Base-by-base conservation (phyloP, 306 rosid species). In the Malus fusca region DNA sequence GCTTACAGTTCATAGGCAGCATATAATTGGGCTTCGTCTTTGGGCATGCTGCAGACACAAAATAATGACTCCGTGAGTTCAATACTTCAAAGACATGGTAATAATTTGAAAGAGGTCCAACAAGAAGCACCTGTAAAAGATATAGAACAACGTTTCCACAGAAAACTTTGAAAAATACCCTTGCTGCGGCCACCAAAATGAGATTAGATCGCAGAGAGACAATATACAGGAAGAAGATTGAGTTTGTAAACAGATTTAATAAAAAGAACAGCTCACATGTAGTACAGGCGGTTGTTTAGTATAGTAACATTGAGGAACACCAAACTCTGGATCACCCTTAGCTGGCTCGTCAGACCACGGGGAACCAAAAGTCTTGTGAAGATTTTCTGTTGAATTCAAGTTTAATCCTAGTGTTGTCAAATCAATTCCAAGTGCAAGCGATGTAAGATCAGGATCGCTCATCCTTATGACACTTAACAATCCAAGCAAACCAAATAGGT, bases 341-440 rank as follows among this genome's bases (percentile, higher is more conserved):
- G 91, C 92, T 11, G 99, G 92, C 84, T 89, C 99, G 35, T 96
- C 98, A 64, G 97, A 90, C 99, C 99, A 96, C 23, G 99, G 99
- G 69, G 99, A 96, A 60, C 91, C 93, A 85, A 96, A 96, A 78
- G 92, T 96, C 85, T 92, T 92, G 82, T 96, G 97, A 77, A 96
- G 97, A 84, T 92, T 92, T 73, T 96, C 99, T 11, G 96, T 72
- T 68, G 99, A 90, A 84, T 96, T 96, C 90, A 96, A 87, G 86
- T 92, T 89, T 63, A 96, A 88, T 37, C 99, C 99, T 18, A 96
- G 91, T 10, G 93, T 92, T 19, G 99, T 92, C 76, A 96, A 87
- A 79, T 96, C 98, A 79, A 96, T 89, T 79, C 99, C 99, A 73
- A 92, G 93, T 7, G 99, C 99, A 67, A 92, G 98, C 53, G 99